Evolutionary conservation across 805 yeast genomes (phyloP).

Genomic region (Hanseniaspora hatyaiensis): DNA sequence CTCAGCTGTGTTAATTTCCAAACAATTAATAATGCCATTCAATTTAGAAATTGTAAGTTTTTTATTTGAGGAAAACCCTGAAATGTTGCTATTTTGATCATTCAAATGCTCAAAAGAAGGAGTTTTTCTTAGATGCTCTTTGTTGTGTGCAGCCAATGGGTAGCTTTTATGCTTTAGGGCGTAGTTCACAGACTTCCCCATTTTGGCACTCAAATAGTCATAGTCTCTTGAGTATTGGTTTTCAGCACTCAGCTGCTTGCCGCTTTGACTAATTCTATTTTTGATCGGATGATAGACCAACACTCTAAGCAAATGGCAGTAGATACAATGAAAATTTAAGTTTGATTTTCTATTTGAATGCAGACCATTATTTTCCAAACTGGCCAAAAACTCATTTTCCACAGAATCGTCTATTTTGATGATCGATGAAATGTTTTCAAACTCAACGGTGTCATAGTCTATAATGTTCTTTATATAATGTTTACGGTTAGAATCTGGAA

Average conservation of each 20-base stretch:
- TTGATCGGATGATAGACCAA: constrained; percentile 5
- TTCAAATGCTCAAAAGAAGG: too few relatives aligned
- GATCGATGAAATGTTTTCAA: not conserved
- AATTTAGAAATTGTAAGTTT: not conserved
- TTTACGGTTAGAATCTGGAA: not conserved
- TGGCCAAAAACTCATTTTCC: not conserved
- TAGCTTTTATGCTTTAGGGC: not conserved
- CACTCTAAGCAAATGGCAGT: constrained; percentile 12
- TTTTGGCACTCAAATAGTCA: constrained; percentile 2
- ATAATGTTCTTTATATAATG: constrained; percentile 1
- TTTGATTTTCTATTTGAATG: not conserved
- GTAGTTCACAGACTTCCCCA: constrained; percentile 1
- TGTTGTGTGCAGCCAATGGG: not conserved
- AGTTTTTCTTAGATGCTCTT: not conserved
- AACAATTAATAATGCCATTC: not conserved
- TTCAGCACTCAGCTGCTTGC: not conserved
- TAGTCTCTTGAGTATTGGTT: constrained; percentile 11
- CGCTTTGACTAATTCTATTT: not conserved
- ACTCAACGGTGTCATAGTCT: constrained; percentile 9
- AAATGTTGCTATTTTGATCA: too few relatives aligned
- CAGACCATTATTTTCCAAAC: not conserved
- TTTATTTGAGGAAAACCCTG: not conserved
- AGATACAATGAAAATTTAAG: constrained; percentile 8
- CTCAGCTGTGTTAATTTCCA: constrained; percentile 3
- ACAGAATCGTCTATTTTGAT: not conserved